These are phyloP conservation scores for Lagenaria siceraria DNA, from an alignment of 306 rosid species.

Conservation along the genomic window DNA sequence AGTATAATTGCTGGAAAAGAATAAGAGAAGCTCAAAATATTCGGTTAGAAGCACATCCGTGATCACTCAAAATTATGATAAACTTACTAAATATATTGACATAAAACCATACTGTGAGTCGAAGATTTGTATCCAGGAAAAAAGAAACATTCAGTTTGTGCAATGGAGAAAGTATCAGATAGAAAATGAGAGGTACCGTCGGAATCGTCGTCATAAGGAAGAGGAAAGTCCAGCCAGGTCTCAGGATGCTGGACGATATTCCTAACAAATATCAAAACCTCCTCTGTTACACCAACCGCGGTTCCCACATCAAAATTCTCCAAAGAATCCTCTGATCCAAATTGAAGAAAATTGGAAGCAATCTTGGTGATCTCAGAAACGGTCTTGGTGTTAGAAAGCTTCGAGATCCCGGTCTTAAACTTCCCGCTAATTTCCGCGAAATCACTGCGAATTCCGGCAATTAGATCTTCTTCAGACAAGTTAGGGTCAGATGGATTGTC, in stretches of 20 bases:
- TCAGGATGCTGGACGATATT: slow-evolving; percentile 97
- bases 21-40: not conserved
- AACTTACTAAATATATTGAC: not conserved
- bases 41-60: not conserved
- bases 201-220: slow-evolving; percentile 74
- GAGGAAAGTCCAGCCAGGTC: slow-evolving; percentile 96
- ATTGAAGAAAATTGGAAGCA: slow-evolving; percentile 75
- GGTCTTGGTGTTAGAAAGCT: slow-evolving; percentile 44
- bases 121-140: slow-evolving; percentile 4
- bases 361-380: slow-evolving; percentile 83
- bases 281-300: slow-evolving; percentile 69
- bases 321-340: slow-evolving; percentile 41
- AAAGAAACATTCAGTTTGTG: not conserved
- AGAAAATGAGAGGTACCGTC: slow-evolving; percentile 36
- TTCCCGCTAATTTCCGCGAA: slow-evolving; percentile 74
- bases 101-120: slow-evolving; percentile 18
- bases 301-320: slow-evolving; percentile 30
- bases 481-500: not conserved
- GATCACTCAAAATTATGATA: not conserved
- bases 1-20: not conserved
- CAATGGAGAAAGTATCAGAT: not conserved
- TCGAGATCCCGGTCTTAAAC: slow-evolving; percentile 73
- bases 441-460: slow-evolving; percentile 84
- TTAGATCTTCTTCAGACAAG: slow-evolving; percentile 47
- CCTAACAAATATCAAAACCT: slow-evolving; percentile 66